Percentiles rank a stretch among this genome's conserved stretches.
phyloP scores from a whole-genome alignment of 345 rosid genomes.

The Moricandia moricandioides region DNA sequence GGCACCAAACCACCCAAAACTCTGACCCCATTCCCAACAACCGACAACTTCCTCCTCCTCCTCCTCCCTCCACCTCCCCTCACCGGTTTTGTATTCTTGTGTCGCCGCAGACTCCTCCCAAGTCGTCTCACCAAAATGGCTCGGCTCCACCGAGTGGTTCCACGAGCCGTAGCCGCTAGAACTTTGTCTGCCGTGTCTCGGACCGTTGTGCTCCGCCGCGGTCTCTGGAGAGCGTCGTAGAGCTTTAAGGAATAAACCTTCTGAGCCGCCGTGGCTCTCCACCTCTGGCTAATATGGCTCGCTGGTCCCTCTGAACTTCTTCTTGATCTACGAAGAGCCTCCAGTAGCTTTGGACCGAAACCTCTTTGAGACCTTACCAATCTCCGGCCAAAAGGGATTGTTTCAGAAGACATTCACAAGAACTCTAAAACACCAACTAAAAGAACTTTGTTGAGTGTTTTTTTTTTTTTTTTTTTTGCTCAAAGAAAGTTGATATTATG shows the following conservation, averaged over 20 bases:
- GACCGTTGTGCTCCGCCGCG: conserved; percentile 51
- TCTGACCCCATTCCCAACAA: conserved; percentile 62
- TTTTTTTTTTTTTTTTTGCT: neutral
- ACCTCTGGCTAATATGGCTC: conserved; percentile 31
- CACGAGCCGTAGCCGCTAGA: conserved; percentile 80
- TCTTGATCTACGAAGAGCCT: conserved; percentile 26
- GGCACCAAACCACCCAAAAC: conserved; percentile 85
- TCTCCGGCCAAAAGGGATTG: conserved; percentile 16
- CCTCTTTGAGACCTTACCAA: conserved; percentile 1
- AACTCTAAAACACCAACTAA: no score
- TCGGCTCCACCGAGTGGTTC: conserved; percentile 86
- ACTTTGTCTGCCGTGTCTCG: conserved; percentile 82
- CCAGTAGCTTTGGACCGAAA: conserved; percentile 20
- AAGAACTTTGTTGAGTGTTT: no score
- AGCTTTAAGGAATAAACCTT: conserved; percentile 74
- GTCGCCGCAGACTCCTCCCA: conserved; percentile 62
- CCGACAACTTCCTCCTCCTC: conserved; percentile 54
- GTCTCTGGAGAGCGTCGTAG: conserved; percentile 61
- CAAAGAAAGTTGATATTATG: neutral
- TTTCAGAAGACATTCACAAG: conserved; percentile 35
- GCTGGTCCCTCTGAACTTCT: conserved; percentile 13
- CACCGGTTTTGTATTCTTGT: conserved; percentile 39
- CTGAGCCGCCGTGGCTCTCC: conserved; percentile 70
- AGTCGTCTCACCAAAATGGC: conserved; percentile 72
- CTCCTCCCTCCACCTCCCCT: conserved; percentile 44